Percentiles rank a stretch among this genome's conserved stretches.
phyloP scores from a whole-genome alignment of 208 protist genomes.

The Tritrichomonas musculus region DNA sequence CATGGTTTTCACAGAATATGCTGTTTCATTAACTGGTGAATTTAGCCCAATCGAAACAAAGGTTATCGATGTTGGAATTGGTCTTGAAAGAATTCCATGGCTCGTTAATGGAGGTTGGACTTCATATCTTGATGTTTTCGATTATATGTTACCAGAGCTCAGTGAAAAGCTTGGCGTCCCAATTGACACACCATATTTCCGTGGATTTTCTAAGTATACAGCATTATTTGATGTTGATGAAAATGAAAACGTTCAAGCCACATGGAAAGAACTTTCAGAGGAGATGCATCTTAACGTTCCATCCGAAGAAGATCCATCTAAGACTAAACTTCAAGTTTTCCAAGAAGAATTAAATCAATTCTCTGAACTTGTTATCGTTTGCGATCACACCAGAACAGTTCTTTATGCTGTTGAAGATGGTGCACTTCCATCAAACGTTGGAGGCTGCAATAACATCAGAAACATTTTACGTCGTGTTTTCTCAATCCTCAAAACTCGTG shows the following conservation, averaged over 20 bases:
- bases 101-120: constrained; percentile 14
- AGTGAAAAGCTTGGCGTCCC: background rate
- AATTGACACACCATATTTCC: constrained; percentile 27
- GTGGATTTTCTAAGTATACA: constrained; percentile 15
- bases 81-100: constrained; percentile 35
- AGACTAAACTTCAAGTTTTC: background rate
- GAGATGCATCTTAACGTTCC: background rate
- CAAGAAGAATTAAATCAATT: background rate
- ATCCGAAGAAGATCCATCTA: background rate
- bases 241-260: background rate
- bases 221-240: constrained; percentile 25
- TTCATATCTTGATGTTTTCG: constrained; percentile 26
- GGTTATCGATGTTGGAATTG: constrained; percentile 35
- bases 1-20: constrained; percentile 36
- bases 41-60: background rate
- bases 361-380: background rate
- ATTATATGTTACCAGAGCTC: background rate
- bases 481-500: background rate
- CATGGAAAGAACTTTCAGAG: background rate
- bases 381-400: constrained; percentile 29
- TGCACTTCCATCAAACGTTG: constrained; percentile 32
- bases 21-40: background rate
- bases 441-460: constrained; percentile 3
- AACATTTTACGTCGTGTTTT: constrained; percentile 24
- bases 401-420: constrained; percentile 28